Evolutionary conservation across 2,329 filamentous ascomycete genomes (phyloP), one percentile per base, ranked within the genome.

Genomic region (Fusarium sambucinum): DNA sequence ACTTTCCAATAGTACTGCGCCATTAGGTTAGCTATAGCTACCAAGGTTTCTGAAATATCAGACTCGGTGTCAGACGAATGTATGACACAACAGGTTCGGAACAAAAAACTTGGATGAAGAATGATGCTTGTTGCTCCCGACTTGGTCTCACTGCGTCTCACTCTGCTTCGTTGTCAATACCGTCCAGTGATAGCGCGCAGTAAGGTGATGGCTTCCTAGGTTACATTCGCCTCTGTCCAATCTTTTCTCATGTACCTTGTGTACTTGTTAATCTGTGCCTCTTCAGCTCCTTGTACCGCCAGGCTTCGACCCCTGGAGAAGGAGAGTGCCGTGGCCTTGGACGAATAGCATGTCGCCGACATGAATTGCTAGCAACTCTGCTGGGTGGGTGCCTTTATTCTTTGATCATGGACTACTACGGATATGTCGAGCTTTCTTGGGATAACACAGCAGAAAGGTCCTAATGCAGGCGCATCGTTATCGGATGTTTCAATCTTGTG

Each of bases 211-310:
- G 32, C 21, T 13, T 48, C 21, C 50, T 59, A 37, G 41, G 56
- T 55, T 55, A 61, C 58, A 55, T 60, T 59, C 55, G 42, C 60
- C 62, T 55, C 41, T 21, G 40, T 54, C 29, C 40, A 38, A 35
- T 32, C 51, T 45, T 45, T 45, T 42, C 40, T 42, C 40, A 42
- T 25, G 21, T 27, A 42, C 23, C 23, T 38, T 38, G n/a, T 38
- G 35, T 42, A 42, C 40, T n/a, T 42, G 21, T 16, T 25, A 62
- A 69, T 61, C 35, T 61, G 65, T 53, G 42, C 65, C 60, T 68
- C 48, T 69, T 69, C 66, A 69, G 66, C 66, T 69, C 48, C 30
- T 42, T 42, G 44, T 67, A 66, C 61, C 62, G 62, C 62, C 55
- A 66, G 66, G 66, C 66, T 62, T 58, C 29, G 30, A 45, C 52